A percentile compares a stretch with the other conserved stretches of the same genome.
Conservation (phyloP, 352 stramenopile species). For the Globisporangium paddicum region DNA sequence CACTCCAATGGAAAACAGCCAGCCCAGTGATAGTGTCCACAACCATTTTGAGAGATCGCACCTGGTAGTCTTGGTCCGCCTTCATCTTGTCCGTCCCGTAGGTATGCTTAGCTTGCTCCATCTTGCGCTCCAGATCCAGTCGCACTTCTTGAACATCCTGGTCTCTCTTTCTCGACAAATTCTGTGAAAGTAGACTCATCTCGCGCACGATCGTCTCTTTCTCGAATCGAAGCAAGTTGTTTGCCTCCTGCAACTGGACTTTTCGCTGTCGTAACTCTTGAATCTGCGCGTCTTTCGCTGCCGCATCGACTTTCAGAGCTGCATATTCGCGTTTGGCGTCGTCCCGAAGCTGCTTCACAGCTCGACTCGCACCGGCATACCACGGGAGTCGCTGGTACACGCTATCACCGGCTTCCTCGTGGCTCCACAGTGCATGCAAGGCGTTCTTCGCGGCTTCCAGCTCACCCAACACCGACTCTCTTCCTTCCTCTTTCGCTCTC, state of each 20-base stretch:
- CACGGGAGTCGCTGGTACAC: slow-evolving; percentile 50
- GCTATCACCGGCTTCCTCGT: slow-evolving; percentile 11
- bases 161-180: slow-evolving; percentile 44
- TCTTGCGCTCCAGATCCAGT: slow-evolving; percentile 40
- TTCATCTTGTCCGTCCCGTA: slow-evolving; percentile 45
- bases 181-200: slow-evolving; percentile 49
- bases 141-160: slow-evolving; percentile 47
- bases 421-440: slow-evolving; percentile 25
- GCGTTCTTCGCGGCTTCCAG: slow-evolving; percentile 44
- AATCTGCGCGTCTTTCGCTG: slow-evolving; percentile 21
- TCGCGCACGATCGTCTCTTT: slow-evolving; percentile 62
- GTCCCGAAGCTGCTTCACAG: slow-evolving; percentile 32
- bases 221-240: slow-evolving; percentile 60
- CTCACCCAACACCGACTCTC: slow-evolving; percentile 32
- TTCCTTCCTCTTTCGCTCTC: slow-evolving; percentile 23
- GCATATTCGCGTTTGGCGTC: slow-evolving; percentile 18
- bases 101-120: slow-evolving; percentile 54
- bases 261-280: slow-evolving; percentile 23
- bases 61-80: slow-evolving; percentile 45
- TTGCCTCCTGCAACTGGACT: slow-evolving; percentile 37
- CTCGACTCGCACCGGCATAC: slow-evolving; percentile 36
- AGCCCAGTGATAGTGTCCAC: background rate
- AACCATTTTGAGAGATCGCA: slow-evolving; percentile 10
- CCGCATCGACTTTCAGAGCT: slow-evolving; percentile 21
- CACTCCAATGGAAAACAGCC: background rate